Evolutionary conservation across 345 rosid genomes (phyloP), one percentile per base, ranked within the genome.

Genomic region (Ceriops decandra): DNA sequence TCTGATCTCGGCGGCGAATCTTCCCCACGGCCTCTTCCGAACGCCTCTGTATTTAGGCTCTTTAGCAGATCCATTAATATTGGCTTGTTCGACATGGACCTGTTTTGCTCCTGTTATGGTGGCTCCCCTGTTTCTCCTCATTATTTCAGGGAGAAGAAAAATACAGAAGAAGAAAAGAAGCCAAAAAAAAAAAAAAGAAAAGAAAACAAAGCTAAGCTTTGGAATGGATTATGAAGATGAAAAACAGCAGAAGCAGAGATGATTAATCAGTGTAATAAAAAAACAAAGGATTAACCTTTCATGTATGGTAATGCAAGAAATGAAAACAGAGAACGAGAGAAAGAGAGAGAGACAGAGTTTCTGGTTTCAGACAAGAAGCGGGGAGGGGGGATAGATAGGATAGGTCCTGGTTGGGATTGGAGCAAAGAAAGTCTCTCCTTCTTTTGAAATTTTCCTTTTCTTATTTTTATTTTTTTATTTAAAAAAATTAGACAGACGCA

Each of bases 1-100:
- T 58, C 98, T 84, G 86, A 93, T 93, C 90, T 93, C 98, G 0
- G 98, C 97, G 0, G 97, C 96, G 79, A 84, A 93, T 32, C 88
- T 76, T 0, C 98, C 97, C 93, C 96, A 89, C 19, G 93, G 97
- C 80, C 98, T 78, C 82, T 85, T 87, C 49, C 98, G 69, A 0
- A 93, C 98, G 57, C 98, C 97, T 82, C 98, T 88, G 78, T 90
- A 92, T 76, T 85, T 87, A 30, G 83, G 83, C 70, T 87, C 95
- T 26, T 77, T 83, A 3, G 63, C 72, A 64, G 85, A 81, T 82
- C 84, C 86, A 68, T 68, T 79, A 6, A 68, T 76, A 8, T 77
- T 66, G 4, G 30, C 47, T 71, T 49, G 26, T 21, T 68, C 47
- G 10, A 66, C 76, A 42, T 13, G 49, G 17, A 42, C 49, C 49